Conservation (phyloP, 2,329 filamentous ascomycete species). For the Botrytis byssoidea region DNA sequence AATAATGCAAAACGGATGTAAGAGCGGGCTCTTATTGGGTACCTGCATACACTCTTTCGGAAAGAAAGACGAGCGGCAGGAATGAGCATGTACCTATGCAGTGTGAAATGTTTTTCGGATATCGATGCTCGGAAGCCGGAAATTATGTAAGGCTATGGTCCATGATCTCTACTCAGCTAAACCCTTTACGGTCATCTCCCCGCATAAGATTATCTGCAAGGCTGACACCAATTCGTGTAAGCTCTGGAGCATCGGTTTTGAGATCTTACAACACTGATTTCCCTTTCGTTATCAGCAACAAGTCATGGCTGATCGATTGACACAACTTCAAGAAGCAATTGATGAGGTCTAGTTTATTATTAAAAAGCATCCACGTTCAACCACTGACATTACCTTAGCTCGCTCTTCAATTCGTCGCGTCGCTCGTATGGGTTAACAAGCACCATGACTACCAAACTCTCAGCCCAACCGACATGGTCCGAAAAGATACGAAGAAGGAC, state of each 20-base stretch:
- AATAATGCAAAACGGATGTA: conserved; percentile 8
- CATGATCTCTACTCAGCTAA: background rate
- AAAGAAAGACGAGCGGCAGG: background rate
- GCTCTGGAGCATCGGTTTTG: background rate
- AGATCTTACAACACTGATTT: conserved; percentile 10
- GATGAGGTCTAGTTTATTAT: conserved; percentile 60
- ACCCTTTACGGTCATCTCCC: background rate
- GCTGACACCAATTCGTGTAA: conserved; percentile 2
- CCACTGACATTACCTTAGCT: conserved; percentile 47
- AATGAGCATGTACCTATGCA: background rate
- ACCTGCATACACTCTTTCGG: conserved; percentile 9
- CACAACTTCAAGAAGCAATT: conserved; percentile 80
- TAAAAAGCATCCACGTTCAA: background rate
- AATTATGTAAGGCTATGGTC: conserved; percentile 9
- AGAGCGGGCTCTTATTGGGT: background rate
- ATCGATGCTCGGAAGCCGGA: conserved; percentile 2
- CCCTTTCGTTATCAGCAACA: background rate
- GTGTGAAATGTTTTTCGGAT: background rate
- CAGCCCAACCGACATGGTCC: conserved; percentile 56
- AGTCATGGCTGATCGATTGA: conserved; percentile 70
- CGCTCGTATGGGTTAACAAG: conserved; percentile 63
- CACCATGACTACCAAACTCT: conserved; percentile 67
- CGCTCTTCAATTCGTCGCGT: conserved; percentile 66
- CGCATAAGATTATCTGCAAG: conserved; percentile 5
- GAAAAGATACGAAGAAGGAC: conserved; percentile 50